These are phyloP conservation scores for Phytophthora colocasiae DNA, from an alignment of 352 stramenopile species.

Conservation along the genomic window DNA sequence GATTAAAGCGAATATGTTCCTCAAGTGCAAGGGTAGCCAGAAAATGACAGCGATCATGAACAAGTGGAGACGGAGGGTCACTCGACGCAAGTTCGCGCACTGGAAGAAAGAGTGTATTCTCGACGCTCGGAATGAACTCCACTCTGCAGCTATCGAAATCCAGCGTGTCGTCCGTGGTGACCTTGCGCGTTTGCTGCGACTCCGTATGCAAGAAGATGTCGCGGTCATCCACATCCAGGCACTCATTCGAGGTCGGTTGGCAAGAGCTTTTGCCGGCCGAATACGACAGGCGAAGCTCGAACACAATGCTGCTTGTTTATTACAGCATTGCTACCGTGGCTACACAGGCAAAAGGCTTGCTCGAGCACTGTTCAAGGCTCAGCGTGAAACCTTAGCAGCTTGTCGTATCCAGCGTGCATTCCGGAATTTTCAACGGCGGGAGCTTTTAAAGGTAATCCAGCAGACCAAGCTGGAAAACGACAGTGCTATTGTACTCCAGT, in stretches of 20 bases:
- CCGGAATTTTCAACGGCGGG: slow-evolving; percentile 63
- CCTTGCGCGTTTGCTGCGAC: slow-evolving; percentile 40
- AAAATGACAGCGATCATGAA: slow-evolving; percentile 75
- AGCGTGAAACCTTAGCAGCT: slow-evolving; percentile 65
- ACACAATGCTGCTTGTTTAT: slow-evolving; percentile 47
- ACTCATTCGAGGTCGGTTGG: slow-evolving; percentile 59
- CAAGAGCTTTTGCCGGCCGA: slow-evolving; percentile 23
- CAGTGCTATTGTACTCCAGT: slow-evolving; percentile 62
- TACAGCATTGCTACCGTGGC: slow-evolving; percentile 83
- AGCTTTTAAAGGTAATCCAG: slow-evolving; percentile 69
- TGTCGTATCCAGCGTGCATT: slow-evolving; percentile 75
- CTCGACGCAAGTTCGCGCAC: slow-evolving; percentile 46
- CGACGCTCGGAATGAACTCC: slow-evolving; percentile 64
- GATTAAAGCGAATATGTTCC: slow-evolving; percentile 74
- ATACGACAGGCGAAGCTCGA: slow-evolving; percentile 52
- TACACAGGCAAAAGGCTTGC: slow-evolving; percentile 78
- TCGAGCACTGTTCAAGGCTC: slow-evolving; percentile 66
- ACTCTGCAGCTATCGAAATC: slow-evolving; percentile 73
- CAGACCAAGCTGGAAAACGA: slow-evolving; percentile 69
- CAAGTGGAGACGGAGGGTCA: slow-evolving; percentile 64
- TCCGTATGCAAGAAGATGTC: slow-evolving; percentile 28
- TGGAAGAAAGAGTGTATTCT: slow-evolving; percentile 63
- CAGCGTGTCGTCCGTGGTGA: slow-evolving; percentile 68
- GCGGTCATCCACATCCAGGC: slow-evolving; percentile 59
- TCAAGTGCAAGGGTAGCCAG: slow-evolving; percentile 85